These are phyloP conservation scores for Saturnispora ahearnii DNA, from an alignment of 805 yeast species.

Conservation along the genomic window DNA sequence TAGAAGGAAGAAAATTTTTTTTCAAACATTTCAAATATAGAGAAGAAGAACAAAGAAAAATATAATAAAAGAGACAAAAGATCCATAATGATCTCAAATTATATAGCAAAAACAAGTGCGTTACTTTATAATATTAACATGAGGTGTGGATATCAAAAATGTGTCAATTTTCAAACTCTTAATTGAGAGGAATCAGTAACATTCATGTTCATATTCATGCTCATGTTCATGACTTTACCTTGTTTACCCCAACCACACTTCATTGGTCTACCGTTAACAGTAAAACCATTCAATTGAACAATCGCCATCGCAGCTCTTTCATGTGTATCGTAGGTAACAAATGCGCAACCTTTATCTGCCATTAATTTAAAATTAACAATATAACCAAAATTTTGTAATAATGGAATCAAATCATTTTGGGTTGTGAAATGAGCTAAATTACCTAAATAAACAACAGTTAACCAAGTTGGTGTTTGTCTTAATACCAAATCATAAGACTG, in stretches of 20 bases:
- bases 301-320: conserved; percentile 86
- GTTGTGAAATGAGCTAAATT: conserved; percentile 71
- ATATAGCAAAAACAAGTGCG: conserved; percentile 1
- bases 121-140: conserved; percentile 1
- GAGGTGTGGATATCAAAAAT: no score
- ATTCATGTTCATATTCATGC: neutral
- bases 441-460: conserved; percentile 80
- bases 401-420: conserved; percentile 62
- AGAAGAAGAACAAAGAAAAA: neutral
- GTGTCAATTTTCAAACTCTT: neutral
- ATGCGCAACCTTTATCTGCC: conserved; percentile 81
- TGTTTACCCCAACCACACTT: conserved; percentile 82
- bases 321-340: conserved; percentile 78
- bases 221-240: conserved; percentile 6
- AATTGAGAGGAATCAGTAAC: conserved; percentile 2
- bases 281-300: conserved; percentile 63
- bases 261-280: conserved; percentile 66
- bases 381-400: conserved; percentile 72
- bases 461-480: conserved; percentile 75
- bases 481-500: conserved; percentile 55
- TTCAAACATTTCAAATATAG: neutral
- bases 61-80: neutral
- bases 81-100: neutral
- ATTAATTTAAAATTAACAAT: conserved; percentile 74
- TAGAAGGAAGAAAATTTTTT: no score